Evolutionary conservation across 1,139 yeast species (phyloP).

Genomic region (Kodamaea ohmeri): DNA sequence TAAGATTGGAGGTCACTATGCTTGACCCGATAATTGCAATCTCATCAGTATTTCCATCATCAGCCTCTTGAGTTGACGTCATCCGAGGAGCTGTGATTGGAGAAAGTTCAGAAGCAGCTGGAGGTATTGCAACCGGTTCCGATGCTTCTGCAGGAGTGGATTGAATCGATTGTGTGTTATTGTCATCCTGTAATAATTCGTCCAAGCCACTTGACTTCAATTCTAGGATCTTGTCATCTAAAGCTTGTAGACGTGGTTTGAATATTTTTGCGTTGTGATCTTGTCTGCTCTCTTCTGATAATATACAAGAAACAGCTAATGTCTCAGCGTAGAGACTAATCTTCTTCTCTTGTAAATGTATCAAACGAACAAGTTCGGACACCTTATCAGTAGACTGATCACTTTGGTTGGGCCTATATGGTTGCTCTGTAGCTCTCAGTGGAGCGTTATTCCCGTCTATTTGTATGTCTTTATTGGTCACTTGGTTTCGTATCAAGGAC

Average conservation of each 20-base stretch:
- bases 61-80: constrained; percentile 9
- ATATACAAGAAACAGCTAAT: constrained; percentile 8
- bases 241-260: constrained; percentile 6
- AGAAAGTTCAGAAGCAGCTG: background rate
- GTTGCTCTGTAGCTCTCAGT: background rate
- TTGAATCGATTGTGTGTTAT: background rate
- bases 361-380: constrained; percentile 8
- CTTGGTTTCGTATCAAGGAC: background rate
- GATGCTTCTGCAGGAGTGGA: constrained; percentile 1
- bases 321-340: constrained; percentile 14
- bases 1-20: too few species aligned
- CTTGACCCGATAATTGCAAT: background rate
- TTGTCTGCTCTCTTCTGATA: constrained; percentile 9
- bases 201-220: constrained; percentile 6
- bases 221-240: constrained; percentile 6
- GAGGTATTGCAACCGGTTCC: background rate
- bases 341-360: constrained; percentile 15
- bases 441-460: background rate
- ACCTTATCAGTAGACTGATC: too few species aligned
- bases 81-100: constrained; percentile 7
- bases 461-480: background rate
- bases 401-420: too few species aligned
- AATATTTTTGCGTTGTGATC: constrained; percentile 10
- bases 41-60: background rate
- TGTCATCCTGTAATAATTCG: constrained; percentile 2